phyloP scores from a whole-genome alignment of 768 basidiomycete species.

The Amanita rubescens region DNA sequence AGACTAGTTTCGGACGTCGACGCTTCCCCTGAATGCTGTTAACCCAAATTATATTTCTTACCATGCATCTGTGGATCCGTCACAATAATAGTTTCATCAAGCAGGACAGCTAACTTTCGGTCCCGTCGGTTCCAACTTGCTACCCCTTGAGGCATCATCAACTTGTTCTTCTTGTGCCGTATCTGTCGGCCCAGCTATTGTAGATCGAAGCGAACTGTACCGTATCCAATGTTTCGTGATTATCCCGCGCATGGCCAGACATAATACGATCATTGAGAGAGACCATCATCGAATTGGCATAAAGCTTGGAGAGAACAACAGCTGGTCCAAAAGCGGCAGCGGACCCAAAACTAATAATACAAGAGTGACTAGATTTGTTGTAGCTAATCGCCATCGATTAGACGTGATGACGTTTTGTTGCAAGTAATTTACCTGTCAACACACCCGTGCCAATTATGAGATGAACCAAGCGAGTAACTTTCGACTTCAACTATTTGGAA shows the following conservation, averaged over 20 bases:
- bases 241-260: slow-evolving; percentile 5
- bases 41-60: too few species aligned
- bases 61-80: too few species aligned
- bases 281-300: slow-evolving; percentile 25
- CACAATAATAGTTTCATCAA: too few species aligned
- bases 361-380: slow-evolving; percentile 19
- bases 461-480: slow-evolving; percentile 16
- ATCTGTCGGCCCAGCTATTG: too few species aligned
- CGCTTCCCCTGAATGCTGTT: too few species aligned
- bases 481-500: background rate
- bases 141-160: too few species aligned
- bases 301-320: slow-evolving; percentile 27
- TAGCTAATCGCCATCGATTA: slow-evolving; percentile 11
- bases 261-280: slow-evolving; percentile 24
- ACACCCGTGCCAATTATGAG: slow-evolving; percentile 28
- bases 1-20: too few species aligned
- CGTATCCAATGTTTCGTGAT: slow-evolving; percentile 5
- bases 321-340: slow-evolving; percentile 16
- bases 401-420: background rate
- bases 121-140: too few species aligned
- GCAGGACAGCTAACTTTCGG: too few species aligned
- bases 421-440: slow-evolving; percentile 18
- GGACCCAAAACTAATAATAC: too few species aligned
- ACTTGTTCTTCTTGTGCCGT: too few species aligned
- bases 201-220: background rate